Evolutionary conservation across 2,329 filamentous ascomycete species (phyloP).

Genomic region (Beauveria sp.): DNA sequence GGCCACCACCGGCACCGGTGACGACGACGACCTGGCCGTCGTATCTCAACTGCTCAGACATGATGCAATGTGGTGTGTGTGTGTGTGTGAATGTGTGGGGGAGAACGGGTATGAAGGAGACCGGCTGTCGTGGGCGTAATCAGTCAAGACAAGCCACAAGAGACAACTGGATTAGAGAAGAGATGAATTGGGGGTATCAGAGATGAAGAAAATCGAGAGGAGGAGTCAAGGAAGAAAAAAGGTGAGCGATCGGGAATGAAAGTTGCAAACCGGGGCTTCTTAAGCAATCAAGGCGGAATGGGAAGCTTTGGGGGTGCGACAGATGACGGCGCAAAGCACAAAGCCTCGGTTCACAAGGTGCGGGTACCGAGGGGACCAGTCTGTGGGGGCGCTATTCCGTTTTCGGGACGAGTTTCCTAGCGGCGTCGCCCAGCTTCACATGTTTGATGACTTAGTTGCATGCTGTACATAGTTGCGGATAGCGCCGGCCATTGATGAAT

Average conservation of each 20-base stretch:
- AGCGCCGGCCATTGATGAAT: no score
- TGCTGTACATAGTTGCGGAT: no score
- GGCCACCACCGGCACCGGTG: conserved; percentile 71
- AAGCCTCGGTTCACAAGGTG: not conserved
- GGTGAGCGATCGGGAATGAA: not conserved
- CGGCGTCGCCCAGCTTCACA: conserved; percentile 3
- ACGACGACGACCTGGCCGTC: conserved; percentile 81
- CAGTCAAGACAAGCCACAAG: not conserved
- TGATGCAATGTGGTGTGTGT: conserved; percentile 30
- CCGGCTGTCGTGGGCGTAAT: not conserved
- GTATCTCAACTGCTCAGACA: conserved; percentile 64
- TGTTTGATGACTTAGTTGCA: not conserved
- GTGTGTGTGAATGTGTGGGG: not conserved
- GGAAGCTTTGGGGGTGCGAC: not conserved
- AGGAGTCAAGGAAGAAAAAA: not conserved
- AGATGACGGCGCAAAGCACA: not conserved
- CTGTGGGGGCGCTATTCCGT: not conserved
- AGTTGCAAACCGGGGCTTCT: conserved; percentile 6
- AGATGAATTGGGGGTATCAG: conserved; percentile 6
- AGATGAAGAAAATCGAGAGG: not conserved
- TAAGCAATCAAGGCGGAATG: not conserved
- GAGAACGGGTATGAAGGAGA: not conserved
- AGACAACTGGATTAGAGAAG: not conserved
- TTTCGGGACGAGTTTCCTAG: not conserved
- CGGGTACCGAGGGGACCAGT: conserved; percentile 5